phyloP scores from a whole-genome alignment of 345 rosid genomes.

The rapeseed (Brassica napus) region DNA sequence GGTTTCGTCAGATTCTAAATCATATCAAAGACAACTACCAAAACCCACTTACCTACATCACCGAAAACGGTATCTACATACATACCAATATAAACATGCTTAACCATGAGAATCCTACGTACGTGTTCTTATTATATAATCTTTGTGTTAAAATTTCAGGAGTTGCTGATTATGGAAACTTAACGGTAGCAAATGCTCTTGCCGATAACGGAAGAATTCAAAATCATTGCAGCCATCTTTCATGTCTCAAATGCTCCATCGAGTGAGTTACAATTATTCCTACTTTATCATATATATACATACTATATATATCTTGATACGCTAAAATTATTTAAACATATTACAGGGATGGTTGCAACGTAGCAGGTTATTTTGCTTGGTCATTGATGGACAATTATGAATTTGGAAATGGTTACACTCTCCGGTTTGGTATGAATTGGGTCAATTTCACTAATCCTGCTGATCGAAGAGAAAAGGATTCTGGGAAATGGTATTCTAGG shows the following conservation, averaged over 20 bases:
- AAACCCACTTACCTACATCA: constrained; percentile 37
- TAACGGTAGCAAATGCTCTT: neutral
- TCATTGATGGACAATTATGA: constrained; percentile 35
- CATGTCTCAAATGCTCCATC: constrained; percentile 31
- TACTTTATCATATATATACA: neutral
- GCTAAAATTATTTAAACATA: no score
- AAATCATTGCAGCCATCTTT: constrained; percentile 32
- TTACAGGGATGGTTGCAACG: constrained; percentile 27
- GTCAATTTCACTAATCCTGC: constrained; percentile 5
- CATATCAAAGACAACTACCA: constrained; percentile 16
- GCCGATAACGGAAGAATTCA: constrained; percentile 28
- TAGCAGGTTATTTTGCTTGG: constrained; percentile 33
- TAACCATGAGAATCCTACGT: neutral
- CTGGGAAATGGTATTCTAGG: no score
- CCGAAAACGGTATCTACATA: constrained; percentile 29
- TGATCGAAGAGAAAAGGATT: no score
- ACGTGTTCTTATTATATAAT: no score
- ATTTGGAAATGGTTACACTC: constrained; percentile 32
- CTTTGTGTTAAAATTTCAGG: no score
- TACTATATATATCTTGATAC: neutral
- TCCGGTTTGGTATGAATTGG: constrained; percentile 35
- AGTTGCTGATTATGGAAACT: no score
- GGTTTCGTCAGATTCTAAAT: constrained; percentile 28
- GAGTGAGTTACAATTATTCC: constrained; percentile 7
- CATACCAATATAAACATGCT: neutral